These are phyloP conservation scores for Taxawa tesnikishii DNA, from an alignment of 2,329 filamentous ascomycete genomes.

Conservation along the genomic window DNA sequence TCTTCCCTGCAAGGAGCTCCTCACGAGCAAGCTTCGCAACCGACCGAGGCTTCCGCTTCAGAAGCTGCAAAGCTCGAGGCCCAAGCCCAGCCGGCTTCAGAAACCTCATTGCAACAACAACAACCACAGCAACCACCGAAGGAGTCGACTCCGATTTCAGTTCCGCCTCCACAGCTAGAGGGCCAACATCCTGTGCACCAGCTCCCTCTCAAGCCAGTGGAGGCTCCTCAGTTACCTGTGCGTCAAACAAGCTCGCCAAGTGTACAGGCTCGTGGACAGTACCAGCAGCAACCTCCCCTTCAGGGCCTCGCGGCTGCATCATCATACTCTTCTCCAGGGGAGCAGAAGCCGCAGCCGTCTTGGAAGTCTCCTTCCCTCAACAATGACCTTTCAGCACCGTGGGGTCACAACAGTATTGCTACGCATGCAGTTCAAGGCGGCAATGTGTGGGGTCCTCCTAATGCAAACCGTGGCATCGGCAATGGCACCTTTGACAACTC, in stretches of 20 bases:
- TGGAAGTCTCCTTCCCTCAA: conserved; percentile 10
- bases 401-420: conserved; percentile 11
- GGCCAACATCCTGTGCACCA: background rate
- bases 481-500: conserved; percentile 66
- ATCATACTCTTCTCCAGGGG: conserved; percentile 25
- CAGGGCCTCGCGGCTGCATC: conserved; percentile 32
- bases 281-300: conserved; percentile 3
- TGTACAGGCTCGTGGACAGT: conserved; percentile 2
- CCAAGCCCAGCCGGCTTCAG: conserved; percentile 18
- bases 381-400: conserved; percentile 6
- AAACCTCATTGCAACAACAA: too few species aligned
- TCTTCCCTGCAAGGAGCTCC: background rate
- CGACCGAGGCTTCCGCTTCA: background rate
- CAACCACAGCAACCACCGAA: too few species aligned
- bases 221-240: conserved; percentile 4
- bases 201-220: conserved; percentile 1
- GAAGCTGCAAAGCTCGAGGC: conserved; percentile 1
- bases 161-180: background rate
- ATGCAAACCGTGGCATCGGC: conserved; percentile 57
- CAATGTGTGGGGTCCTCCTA: conserved; percentile 65
- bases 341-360: conserved; percentile 19
- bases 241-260: conserved; percentile 5
- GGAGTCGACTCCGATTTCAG: background rate
- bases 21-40: background rate
- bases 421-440: conserved; percentile 30